phyloP scores from a whole-genome alignment of 164 flowering plant genomes.

The Chimonanthus praecox region DNA sequence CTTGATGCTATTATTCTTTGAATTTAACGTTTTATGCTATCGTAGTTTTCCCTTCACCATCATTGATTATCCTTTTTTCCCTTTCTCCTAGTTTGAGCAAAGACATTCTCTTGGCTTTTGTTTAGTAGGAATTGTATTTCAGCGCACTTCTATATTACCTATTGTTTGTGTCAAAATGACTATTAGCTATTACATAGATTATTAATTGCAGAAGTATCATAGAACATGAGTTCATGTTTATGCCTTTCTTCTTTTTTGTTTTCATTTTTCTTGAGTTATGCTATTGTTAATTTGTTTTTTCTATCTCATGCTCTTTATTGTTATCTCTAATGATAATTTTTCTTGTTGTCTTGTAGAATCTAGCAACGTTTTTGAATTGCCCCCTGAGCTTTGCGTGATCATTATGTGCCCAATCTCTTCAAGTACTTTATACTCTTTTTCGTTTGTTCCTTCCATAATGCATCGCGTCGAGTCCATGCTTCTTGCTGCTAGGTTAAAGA shows the following conservation, averaged over 20 bases:
- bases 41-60: too few relatives aligned
- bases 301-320: background rate
- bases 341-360: constrained; percentile 33
- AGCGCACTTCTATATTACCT: too few relatives aligned
- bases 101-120: too few relatives aligned
- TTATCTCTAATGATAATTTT: background rate
- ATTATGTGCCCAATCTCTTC: constrained; percentile 64
- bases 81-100: too few relatives aligned
- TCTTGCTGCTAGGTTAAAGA: constrained; percentile 52
- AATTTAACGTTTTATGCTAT: too few relatives aligned
- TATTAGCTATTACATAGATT: too few relatives aligned
- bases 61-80: too few relatives aligned
- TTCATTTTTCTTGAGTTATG: background rate
- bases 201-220: too few relatives aligned
- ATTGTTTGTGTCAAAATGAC: too few relatives aligned
- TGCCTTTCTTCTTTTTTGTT: background rate
- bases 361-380: constrained; percentile 48
- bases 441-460: constrained; percentile 77
- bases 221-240: too few relatives aligned
- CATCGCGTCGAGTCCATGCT: constrained; percentile 71
- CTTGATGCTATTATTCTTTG: too few relatives aligned
- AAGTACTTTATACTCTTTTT: constrained; percentile 51
- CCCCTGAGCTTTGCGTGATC: constrained; percentile 72
- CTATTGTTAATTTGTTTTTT: background rate
- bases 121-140: too few relatives aligned